Evolutionary conservation across 164 flowering plant species (phyloP).

Genomic region (Umbellularia californica): DNA sequence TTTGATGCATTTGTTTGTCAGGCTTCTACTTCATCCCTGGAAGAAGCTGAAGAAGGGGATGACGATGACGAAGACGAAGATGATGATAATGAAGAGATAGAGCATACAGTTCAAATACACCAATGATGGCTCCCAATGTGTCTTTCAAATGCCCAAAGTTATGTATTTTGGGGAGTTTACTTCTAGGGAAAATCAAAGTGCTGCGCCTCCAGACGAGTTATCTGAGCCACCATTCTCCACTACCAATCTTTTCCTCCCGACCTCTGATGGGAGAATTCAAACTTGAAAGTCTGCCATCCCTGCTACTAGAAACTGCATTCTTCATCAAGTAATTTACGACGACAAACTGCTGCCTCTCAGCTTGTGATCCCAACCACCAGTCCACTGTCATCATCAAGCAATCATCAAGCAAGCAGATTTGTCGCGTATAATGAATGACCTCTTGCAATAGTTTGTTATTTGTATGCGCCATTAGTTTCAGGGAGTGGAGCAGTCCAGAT

Average conservation of each 20-base stretch:
- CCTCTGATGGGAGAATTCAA: not conserved
- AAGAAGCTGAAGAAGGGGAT: not conserved
- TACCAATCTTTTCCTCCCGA: not conserved
- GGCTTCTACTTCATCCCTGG: not conserved
- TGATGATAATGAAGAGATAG: not conserved
- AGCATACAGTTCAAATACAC: constrained; percentile 5
- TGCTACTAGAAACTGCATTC: not conserved
- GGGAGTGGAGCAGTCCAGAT: not conserved
- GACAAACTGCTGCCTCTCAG: not conserved
- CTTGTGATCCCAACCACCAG: not conserved
- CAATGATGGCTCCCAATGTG: not conserved
- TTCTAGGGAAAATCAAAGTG: not conserved
- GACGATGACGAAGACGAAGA: not conserved
- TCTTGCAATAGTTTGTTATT: no score
- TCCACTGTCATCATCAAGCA: not conserved
- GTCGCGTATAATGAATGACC: not conserved
- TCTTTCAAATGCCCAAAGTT: not conserved
- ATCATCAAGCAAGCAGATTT: not conserved
- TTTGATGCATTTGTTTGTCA: not conserved
- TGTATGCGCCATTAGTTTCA: no score
- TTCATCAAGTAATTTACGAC: not conserved
- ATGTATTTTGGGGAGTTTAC: no score
- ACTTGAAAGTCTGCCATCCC: not conserved
- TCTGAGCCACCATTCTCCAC: not conserved
- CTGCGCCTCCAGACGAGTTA: not conserved